Percentiles rank a stretch among this genome's conserved stretches.
These are phyloP conservation scores for Cucurbitaria berberidis DNA, from an alignment of 2,329 filamentous ascomycete species.

Conservation along the genomic window DNA sequence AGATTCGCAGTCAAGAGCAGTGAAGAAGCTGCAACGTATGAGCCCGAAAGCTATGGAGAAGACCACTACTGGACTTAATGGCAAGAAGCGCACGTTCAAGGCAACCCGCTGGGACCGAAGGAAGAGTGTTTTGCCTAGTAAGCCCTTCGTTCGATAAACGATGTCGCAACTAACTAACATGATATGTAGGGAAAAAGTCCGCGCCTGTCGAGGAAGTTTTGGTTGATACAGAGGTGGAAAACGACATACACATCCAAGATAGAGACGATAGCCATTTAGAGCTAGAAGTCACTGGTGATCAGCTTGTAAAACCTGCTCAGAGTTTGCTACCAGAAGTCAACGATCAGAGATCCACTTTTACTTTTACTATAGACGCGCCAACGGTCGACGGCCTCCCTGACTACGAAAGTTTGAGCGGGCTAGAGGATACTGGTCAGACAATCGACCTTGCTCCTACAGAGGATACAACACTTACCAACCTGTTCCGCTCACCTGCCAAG, in stretches of 20 bases:
- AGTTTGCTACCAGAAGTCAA: slow-evolving; percentile 1
- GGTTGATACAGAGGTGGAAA: slow-evolving; percentile 14
- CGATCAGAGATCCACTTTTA: slow-evolving; percentile 22
- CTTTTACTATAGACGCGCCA: slow-evolving; percentile 21
- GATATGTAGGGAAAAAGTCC: slow-evolving; percentile 34
- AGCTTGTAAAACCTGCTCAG: not conserved
- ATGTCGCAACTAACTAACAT: slow-evolving; percentile 15
- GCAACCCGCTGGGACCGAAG: slow-evolving; percentile 47
- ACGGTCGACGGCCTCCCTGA: slow-evolving; percentile 9
- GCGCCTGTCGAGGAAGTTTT: slow-evolving; percentile 2
- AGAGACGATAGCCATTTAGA: slow-evolving; percentile 19
- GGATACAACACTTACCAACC: slow-evolving; percentile 25
- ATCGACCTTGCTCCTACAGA: slow-evolving; percentile 10
- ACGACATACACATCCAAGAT: slow-evolving; percentile 17
- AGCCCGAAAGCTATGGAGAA: slow-evolving; percentile 42
- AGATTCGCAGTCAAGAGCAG: slow-evolving; percentile 49
- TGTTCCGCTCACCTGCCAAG: slow-evolving; percentile 35
- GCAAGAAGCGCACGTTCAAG: slow-evolving; percentile 41
- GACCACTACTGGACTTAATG: slow-evolving; percentile 19
- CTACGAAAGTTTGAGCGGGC: slow-evolving; percentile 11
- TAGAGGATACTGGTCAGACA: slow-evolving; percentile 2
- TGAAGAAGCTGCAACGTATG: slow-evolving; percentile 54
- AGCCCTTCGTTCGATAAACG: not conserved
- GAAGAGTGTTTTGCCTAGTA: slow-evolving; percentile 46
- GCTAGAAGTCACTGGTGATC: slow-evolving; percentile 2